Conservation (phyloP, 2,329 filamentous ascomycete genomes). For the Fusarium musae region DNA sequence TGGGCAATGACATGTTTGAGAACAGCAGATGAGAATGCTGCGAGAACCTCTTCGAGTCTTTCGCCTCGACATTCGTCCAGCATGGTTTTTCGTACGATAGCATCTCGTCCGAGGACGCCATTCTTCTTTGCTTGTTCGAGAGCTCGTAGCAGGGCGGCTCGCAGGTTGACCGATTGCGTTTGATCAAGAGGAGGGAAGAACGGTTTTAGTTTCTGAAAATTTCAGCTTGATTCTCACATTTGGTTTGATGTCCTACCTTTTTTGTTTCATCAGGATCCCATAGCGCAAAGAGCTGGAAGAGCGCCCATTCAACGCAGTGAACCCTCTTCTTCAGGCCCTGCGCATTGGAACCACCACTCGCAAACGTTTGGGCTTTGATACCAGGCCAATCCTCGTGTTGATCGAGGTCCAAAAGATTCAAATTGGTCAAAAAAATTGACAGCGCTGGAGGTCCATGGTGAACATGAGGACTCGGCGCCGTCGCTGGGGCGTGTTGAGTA, state of each 20-base stretch:
- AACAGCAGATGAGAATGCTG: conserved; percentile 84
- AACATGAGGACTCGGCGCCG: background rate
- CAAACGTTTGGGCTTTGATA: conserved; percentile 77
- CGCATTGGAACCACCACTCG: conserved; percentile 66
- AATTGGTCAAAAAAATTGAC: conserved; percentile 77
- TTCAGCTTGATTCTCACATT: background rate
- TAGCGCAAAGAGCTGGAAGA: conserved; percentile 86
- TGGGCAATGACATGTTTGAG: conserved; percentile 73
- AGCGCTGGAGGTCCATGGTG: conserved; percentile 44
- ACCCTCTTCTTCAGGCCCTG: conserved; percentile 86
- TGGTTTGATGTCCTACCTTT: conserved; percentile 63
- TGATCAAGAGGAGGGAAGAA: conserved; percentile 93
- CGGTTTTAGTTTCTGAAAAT: conserved; percentile 80
- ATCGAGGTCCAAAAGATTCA: conserved; percentile 85
- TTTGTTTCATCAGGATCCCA: conserved; percentile 83
- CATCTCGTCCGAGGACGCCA: conserved; percentile 82
- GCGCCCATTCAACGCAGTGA: conserved; percentile 85
- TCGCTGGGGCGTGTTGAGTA: conserved; percentile 11
- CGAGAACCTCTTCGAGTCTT: conserved; percentile 85
- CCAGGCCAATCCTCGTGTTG: conserved; percentile 80
- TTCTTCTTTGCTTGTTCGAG: conserved; percentile 90
- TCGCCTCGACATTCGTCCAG: conserved; percentile 96
- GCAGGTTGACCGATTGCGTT: conserved; percentile 89
- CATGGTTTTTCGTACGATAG: conserved; percentile 90
- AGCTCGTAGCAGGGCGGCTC: conserved; percentile 81